Conservation (phyloP, 345 rosid species). For the Eucalyptus cloeziana region DNA sequence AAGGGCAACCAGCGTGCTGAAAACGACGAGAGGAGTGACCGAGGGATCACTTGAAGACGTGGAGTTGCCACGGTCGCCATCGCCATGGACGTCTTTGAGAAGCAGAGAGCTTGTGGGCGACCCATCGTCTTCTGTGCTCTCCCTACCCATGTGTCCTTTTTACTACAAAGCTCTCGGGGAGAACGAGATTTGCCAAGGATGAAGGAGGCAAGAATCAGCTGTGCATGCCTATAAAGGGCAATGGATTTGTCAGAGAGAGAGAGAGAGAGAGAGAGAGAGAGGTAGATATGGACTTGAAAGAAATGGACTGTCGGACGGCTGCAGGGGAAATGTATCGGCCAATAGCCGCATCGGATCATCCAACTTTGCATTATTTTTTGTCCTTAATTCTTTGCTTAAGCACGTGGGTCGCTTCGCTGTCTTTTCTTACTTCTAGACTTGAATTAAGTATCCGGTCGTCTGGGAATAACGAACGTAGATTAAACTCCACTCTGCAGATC, state of each 20-base stretch:
- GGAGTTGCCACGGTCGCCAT: not conserved
- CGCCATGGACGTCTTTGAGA: not conserved
- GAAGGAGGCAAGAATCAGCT: not conserved
- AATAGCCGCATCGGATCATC: not conserved
- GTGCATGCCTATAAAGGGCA: not conserved
- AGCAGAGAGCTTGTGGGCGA: not conserved
- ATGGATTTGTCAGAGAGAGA: not conserved
- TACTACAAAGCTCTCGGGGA: not conserved
- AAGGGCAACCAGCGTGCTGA: constrained; percentile 37
- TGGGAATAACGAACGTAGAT: not conserved
- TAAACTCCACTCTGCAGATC: not conserved
- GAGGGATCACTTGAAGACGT: not conserved
- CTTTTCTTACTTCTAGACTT: not conserved
- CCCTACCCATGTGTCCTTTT: not conserved
- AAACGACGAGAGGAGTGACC: constrained; percentile 9
- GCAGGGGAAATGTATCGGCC: not conserved
- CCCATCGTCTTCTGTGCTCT: not conserved
- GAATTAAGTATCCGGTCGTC: not conserved
- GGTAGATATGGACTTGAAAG: not conserved
- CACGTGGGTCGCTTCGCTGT: not conserved
- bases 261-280: no score
- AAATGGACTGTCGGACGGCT: not conserved
- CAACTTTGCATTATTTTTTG: not conserved
- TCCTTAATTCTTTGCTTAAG: not conserved
- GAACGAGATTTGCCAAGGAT: not conserved